phyloP scores from a whole-genome alignment of 2,329 filamentous ascomycete species.

The Cordyceps militaris region DNA sequence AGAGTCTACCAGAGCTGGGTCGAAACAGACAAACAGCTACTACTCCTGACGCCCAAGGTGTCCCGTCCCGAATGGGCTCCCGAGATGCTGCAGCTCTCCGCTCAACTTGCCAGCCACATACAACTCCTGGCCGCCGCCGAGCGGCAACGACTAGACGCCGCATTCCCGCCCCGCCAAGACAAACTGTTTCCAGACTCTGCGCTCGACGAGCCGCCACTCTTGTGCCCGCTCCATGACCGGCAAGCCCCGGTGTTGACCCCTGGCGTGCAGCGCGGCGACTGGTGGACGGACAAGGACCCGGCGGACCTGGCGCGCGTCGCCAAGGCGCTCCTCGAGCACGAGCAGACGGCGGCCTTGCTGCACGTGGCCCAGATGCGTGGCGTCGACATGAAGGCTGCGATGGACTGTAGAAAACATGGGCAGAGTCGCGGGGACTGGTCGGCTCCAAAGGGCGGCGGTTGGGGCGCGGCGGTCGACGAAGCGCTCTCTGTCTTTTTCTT shows the following conservation, averaged over 20 bases:
- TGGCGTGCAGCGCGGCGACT: background rate
- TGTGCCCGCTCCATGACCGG: background rate
- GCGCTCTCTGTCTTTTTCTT: constrained; percentile 1
- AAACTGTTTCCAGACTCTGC: constrained; percentile 6
- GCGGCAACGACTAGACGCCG: background rate
- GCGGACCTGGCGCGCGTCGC: background rate
- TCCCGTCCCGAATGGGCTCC: constrained; percentile 6
- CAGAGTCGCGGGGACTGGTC: background rate
- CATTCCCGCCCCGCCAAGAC: background rate
- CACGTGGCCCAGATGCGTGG: background rate
- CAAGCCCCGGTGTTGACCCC: background rate
- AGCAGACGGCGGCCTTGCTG: background rate
- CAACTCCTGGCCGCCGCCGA: background rate
- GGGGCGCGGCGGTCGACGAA: background rate
- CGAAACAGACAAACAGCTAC: background rate
- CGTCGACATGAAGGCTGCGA: background rate
- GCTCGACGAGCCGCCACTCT: background rate
- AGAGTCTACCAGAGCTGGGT: background rate
- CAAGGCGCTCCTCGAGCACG: constrained; percentile 1
- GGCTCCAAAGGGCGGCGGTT: background rate
- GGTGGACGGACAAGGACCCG: background rate
- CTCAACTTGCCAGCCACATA: background rate
- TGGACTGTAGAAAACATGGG: background rate
- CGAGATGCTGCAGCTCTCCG: background rate
- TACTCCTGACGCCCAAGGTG: background rate